Percentiles rank a stretch among this genome's conserved stretches.
Conservation (phyloP, 2,329 filamentous ascomycete genomes). For the Fusarium vanettenii region DNA sequence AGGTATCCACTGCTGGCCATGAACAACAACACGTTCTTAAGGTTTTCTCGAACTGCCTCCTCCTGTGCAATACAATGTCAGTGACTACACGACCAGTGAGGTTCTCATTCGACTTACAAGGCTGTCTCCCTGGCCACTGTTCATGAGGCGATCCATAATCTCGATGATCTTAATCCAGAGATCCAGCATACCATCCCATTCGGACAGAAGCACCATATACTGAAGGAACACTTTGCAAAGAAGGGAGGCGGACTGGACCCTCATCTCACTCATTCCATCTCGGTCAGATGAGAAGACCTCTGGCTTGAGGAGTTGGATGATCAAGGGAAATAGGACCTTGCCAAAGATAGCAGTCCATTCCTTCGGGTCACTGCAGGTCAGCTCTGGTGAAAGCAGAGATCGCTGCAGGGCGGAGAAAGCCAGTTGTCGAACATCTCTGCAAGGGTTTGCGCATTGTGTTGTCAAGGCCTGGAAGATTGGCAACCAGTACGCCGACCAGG, state of each 20-base stretch:
- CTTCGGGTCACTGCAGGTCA: constrained; percentile 84
- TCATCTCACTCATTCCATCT: constrained; percentile 93
- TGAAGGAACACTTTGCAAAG: constrained; percentile 96
- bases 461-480: constrained; percentile 92
- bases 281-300: constrained; percentile 94
- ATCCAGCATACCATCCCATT: constrained; percentile 90
- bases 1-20: constrained; percentile 93
- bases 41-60: constrained; percentile 92
- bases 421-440: constrained; percentile 89
- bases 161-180: constrained; percentile 93
- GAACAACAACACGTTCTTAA: constrained; percentile 96
- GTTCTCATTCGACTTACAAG: constrained; percentile 68
- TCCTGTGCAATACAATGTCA: constrained; percentile 66
- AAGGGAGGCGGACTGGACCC: constrained; percentile 89
- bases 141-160: constrained; percentile 96
- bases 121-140: constrained; percentile 91
- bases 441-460: constrained; percentile 92
- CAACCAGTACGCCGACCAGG: constrained; percentile 98
- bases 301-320: constrained; percentile 87
- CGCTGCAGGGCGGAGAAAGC: constrained; percentile 89
- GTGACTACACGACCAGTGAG: not conserved
- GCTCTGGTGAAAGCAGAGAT: constrained; percentile 83
- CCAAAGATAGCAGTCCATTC: constrained; percentile 97
- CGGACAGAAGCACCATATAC: constrained; percentile 85
- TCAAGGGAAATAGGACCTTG: constrained; percentile 92